Conservation (phyloP, 768 basidiomycete genomes). For the Mycena haematopus region DNA sequence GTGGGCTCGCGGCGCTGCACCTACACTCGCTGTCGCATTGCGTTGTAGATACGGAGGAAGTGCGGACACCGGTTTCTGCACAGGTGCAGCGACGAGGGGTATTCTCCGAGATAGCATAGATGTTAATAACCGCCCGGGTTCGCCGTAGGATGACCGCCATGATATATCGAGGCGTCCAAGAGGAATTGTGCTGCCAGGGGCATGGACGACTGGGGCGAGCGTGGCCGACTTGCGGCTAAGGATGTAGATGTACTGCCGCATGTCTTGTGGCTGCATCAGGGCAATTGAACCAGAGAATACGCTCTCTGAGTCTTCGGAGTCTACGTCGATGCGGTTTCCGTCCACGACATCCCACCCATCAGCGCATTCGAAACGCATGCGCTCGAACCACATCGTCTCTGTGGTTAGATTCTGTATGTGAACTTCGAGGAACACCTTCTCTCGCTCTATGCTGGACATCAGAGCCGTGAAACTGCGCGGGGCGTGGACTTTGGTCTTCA, state of each 20-base stretch:
- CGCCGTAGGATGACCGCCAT: conserved; percentile 86
- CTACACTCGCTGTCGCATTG: conserved; percentile 38
- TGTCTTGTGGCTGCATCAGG: conserved; percentile 83
- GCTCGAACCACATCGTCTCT: conserved; percentile 78
- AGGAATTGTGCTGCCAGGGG: conserved; percentile 76
- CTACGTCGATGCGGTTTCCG: conserved; percentile 49
- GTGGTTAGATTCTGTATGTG: conserved; percentile 90
- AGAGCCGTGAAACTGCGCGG: conserved; percentile 73
- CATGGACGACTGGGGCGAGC: conserved; percentile 52
- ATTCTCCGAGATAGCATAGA: conserved; percentile 88
- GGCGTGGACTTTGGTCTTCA: conserved; percentile 91
- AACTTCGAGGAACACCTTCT: conserved; percentile 90
- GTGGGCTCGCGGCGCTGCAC: conserved; percentile 57
- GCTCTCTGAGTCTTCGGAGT: conserved; percentile 35
- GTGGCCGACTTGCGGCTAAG: conserved; percentile 60
- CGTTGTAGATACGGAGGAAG: conserved; percentile 81
- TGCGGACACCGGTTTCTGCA: conserved; percentile 67
- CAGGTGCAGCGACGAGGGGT: conserved; percentile 53
- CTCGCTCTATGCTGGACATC: conserved; percentile 67
- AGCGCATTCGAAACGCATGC: conserved; percentile 78
- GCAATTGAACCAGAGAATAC: conserved; percentile 69
- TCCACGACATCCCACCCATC: conserved; percentile 70
- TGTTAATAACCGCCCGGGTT: conserved; percentile 86
- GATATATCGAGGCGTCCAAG: conserved; percentile 89
- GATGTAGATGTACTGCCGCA: conserved; percentile 88